A percentile compares a stretch with the other conserved stretches of the same genome.
phyloP scores from a whole-genome alignment of 306 rosid genomes.

The Aeschynomene evenia region DNA sequence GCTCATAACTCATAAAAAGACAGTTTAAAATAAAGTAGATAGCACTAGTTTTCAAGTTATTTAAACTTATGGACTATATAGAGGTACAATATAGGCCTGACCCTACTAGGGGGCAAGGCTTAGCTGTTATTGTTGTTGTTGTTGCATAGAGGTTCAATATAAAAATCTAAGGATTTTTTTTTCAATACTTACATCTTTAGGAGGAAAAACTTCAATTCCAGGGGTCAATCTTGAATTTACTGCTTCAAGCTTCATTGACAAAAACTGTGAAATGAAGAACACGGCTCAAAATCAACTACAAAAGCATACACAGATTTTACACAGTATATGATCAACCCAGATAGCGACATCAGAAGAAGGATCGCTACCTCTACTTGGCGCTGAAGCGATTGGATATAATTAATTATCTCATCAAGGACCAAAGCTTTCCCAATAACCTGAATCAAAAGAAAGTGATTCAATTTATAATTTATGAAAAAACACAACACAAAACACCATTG shows the following conservation, averaged over 20 bases:
- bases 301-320: background rate
- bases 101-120: too few species aligned
- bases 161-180: background rate
- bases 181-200: slow-evolving; percentile 64
- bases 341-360: slow-evolving; percentile 1
- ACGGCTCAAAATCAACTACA: slow-evolving; percentile 12
- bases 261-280: slow-evolving; percentile 61
- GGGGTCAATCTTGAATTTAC: slow-evolving; percentile 72
- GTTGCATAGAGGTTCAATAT: background rate
- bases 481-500: background rate
- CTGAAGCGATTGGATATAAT: slow-evolving; percentile 92
- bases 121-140: too few species aligned
- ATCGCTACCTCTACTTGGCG: slow-evolving; percentile 83
- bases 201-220: slow-evolving; percentile 67
- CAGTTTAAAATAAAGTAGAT: background rate
- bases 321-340: background rate
- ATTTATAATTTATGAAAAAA: background rate
- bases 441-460: slow-evolving; percentile 12
- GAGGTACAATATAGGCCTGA: background rate
- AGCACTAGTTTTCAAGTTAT: background rate
- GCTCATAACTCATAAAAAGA: background rate
- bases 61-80: background rate
- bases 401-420: slow-evolving; percentile 93
- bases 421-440: slow-evolving; percentile 95
- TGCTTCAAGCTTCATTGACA: slow-evolving; percentile 94